Evolutionary conservation across 2,329 filamentous ascomycete species (phyloP).

Genomic region (Colletotrichum sp.): DNA sequence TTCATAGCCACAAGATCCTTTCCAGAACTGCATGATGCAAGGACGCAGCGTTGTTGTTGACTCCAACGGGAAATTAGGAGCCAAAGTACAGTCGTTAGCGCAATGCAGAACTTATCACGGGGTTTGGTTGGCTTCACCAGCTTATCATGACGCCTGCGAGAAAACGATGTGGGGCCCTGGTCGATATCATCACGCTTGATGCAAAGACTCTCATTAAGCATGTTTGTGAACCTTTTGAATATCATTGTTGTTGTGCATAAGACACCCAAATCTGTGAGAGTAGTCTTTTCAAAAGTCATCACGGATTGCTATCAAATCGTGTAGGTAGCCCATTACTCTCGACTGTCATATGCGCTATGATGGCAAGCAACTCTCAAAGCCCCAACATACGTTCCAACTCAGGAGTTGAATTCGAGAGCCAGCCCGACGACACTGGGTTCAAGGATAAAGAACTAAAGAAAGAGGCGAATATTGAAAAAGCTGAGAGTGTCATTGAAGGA

Average conservation of each 20-base stretch:
- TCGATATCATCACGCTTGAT: not conserved
- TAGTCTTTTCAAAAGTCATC: not conserved
- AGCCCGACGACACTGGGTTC: not conserved
- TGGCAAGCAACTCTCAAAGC: not conserved
- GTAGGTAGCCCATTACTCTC: fast-evolving
- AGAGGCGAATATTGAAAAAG: not conserved
- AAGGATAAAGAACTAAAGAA: not conserved
- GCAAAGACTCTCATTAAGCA: not conserved
- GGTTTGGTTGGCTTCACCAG: not conserved
- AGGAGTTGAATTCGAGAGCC: not conserved
- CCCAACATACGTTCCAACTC: not conserved
- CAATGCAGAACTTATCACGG: not conserved
- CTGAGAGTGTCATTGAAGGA: not conserved
- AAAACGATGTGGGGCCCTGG: not conserved
- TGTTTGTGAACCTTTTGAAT: not conserved
- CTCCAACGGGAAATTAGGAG: not conserved
- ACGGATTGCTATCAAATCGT: not conserved
- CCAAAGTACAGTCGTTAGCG: not conserved
- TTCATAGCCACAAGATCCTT: not conserved
- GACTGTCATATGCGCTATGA: not conserved
- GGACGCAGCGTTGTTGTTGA: not conserved
- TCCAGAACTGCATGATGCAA: not conserved
- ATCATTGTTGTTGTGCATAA: not conserved
- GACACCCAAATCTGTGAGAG: not conserved
- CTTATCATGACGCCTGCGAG: not conserved